Conservation (phyloP, 129 eudicot species). For the Centaurea solstitialis region DNA sequence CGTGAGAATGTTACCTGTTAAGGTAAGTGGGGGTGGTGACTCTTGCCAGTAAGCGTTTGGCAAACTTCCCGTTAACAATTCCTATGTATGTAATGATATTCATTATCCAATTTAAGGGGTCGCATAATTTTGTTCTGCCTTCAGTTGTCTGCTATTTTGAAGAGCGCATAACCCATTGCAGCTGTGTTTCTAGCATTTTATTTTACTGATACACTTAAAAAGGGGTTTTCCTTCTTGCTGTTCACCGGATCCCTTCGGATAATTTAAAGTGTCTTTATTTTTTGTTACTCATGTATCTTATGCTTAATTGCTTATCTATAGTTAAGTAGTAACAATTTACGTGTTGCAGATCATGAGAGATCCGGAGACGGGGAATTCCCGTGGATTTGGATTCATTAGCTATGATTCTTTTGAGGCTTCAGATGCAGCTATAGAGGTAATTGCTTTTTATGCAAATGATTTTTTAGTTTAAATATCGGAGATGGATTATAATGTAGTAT, state of each 20-base stretch:
- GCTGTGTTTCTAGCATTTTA: not conserved
- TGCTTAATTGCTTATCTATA: not conserved
- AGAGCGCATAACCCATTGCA: not conserved
- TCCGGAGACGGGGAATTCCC: constrained; percentile 98
- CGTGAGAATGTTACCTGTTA: too few species aligned
- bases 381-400: constrained; percentile 98
- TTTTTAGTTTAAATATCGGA: not conserved
- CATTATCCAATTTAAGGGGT: not conserved
- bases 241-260: not conserved
- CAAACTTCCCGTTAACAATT: too few species aligned
- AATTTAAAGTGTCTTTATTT: not conserved
- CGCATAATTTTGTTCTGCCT: not conserved
- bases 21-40: too few species aligned
- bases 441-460: not conserved
- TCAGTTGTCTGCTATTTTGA: not conserved
- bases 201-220: not conserved
- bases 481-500: not conserved
- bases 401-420: constrained; percentile 99
- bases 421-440: constrained; percentile 98
- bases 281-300: not conserved
- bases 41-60: too few species aligned
- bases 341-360: constrained; percentile 89
- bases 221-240: not conserved
- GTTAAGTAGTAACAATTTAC: not conserved
- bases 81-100: too few species aligned